A percentile compares a stretch with the other conserved stretches of the same genome.
These are phyloP conservation scores for Fraxinus platypoda DNA, from an alignment of 305 asterid genomes.

Conservation along the genomic window DNA sequence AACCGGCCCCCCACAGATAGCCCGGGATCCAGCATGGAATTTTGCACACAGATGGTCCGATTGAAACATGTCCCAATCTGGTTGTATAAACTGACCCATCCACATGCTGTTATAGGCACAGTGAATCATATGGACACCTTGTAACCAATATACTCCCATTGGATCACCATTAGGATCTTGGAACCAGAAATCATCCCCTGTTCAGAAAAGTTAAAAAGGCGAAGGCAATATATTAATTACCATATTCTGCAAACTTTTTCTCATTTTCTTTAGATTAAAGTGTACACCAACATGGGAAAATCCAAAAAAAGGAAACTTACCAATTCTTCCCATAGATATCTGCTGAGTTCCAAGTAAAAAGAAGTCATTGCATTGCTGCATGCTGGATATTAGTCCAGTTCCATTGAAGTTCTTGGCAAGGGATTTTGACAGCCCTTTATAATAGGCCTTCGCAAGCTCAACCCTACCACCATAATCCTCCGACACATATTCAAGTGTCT, in stretches of 20 bases:
- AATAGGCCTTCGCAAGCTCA: conserved; percentile 74
- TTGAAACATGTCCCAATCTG: conserved; percentile 92
- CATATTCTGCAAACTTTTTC: background rate
- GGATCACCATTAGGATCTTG: conserved; percentile 88
- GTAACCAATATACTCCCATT: conserved; percentile 78
- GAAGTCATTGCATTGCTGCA: conserved; percentile 81
- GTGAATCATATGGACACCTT: conserved; percentile 91
- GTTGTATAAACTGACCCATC: conserved; percentile 83
- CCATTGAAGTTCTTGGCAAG: conserved; percentile 70
- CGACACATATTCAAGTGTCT: conserved; percentile 63
- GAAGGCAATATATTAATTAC: background rate
- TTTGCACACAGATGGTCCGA: conserved; percentile 70
- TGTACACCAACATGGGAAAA: background rate
- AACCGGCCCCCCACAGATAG: conserved; percentile 75
- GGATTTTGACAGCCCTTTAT: conserved; percentile 67
- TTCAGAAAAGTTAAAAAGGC: background rate
- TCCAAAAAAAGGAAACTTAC: conserved; percentile 28
- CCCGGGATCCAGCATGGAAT: conserved; percentile 80
- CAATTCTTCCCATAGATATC: conserved; percentile 83
- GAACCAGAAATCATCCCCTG: conserved; percentile 90
- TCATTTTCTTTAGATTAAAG: background rate
- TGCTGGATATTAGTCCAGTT: conserved; percentile 61
- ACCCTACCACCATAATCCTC: conserved; percentile 78
- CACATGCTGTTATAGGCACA: conserved; percentile 89
- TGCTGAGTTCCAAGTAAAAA: conserved; percentile 74